Base-by-base conservation (phyloP, 2,329 filamentous ascomycete species). In the Thielaviopsis punctulata region DNA sequence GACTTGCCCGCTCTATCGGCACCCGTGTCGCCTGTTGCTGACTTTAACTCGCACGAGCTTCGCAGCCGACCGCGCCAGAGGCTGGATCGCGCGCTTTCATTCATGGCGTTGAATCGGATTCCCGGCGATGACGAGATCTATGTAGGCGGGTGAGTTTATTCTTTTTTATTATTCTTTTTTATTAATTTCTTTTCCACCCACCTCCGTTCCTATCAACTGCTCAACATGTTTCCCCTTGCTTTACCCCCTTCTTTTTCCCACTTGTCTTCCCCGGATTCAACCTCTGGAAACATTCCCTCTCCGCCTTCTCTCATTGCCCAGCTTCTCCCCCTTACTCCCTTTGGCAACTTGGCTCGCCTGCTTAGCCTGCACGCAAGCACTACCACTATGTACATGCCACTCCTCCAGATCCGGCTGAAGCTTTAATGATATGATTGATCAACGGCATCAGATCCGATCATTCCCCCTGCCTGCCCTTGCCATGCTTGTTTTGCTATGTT, bases 21-120 rank as follows among this genome's bases (percentile, higher is more conserved):
- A 15, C 33, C 33, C 15, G 33, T 39, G 33, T 39, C 33, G 15
- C 33, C 33, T 15, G 33, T 39, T 15, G 18, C 13, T 18, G 15
- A 39, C 13, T 2, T 12, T 39, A 7, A 39, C 12, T 15, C 33
- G 6, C 19, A 49, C 48, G 53, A 55, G 36, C 49, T 52, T 30
- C 46, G 53, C 45, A 55, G 25, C 10, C 46, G 46, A 13, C 53
- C 53, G 13, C 25, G 53, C 39, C 45, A 55, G 23, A 39, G 53
- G 18, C 47, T 55, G 23, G 53, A 55, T 19, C 36, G 53, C 24
- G 54, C 51, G 9, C 41, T 53, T 13, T 51, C 43, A 10, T 56
- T 49, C n/a, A 71, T 71, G 69, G 68, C 69, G 1, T 59, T 70
- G 25, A 69, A 66, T 55, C 61, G 64, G 45, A 62, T 71, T 33